Evolutionary conservation across 371 early-diverging fungal genomes (phyloP), one percentile per base, ranked within the genome.

Genomic region (Haplosporangium sp.): DNA sequence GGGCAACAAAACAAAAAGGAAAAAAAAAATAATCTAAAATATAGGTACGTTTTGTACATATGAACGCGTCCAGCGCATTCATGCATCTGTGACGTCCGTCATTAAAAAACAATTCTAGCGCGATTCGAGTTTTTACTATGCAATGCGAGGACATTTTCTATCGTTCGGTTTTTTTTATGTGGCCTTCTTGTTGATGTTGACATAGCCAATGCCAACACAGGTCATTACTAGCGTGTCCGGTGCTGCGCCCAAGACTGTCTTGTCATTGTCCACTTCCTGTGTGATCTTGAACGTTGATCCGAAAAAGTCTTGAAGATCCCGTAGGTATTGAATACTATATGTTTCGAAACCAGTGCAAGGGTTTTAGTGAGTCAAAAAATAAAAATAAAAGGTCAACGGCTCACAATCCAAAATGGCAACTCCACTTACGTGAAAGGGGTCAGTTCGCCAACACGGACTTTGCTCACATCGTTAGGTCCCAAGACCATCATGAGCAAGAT

Each of bases 401-500:
- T 14, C 60, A 47, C 12, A 50, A 21, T 37, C 10, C 41, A 38
- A 59, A 64, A 52, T 21, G 29, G 16, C 29, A 14, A 18, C 1
- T 6, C 7, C 47, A 86, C 91, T 89, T 89, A 92, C 89, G 95
- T 91, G 74, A 95, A 95, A 16, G 94, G 90, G 23, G 94, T 91
- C 42, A 97, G 82, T 63, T 89, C 85, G 18, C 96, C 98, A 23
- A 96, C 73, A 36, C 95, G 86, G n/a, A 97, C 86, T 77, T 96
- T 96, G 56, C 93, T 87, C 20, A 96, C 98, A 84, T 99, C 98
- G 80, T 97, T 97, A 1, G 97, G 94, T 9, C 95, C 88, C 38
- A 97, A 80, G 1, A 93, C 92, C 94, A 96, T 92, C 68, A 94
- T 83, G 65, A 98, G 81, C 48, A 97, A 73, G 45, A 89, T 87